These are phyloP conservation scores for Pichia sorboxylosa DNA, from an alignment of 1,139 yeast species.

Conservation along the genomic window DNA sequence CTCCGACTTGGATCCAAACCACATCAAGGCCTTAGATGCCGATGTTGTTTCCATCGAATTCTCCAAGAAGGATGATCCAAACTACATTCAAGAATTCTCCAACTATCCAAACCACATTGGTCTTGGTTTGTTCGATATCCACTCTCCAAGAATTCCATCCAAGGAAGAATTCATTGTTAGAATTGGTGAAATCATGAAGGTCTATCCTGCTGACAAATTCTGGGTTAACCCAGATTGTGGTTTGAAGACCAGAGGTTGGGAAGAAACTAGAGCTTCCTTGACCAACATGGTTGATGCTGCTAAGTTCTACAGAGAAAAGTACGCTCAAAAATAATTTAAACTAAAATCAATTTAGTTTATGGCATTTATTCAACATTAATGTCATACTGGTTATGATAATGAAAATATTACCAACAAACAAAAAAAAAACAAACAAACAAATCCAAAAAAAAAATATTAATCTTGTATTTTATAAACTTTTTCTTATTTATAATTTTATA, in stretches of 20 bases:
- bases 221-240: constrained; percentile 99
- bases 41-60: constrained; percentile 98
- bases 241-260: constrained; percentile 77
- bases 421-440: background rate
- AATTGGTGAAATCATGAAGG: constrained; percentile 88
- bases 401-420: constrained; percentile 3
- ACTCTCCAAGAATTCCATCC: constrained; percentile 99
- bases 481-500: constrained; percentile 14
- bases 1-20: constrained; percentile 99
- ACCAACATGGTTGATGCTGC: constrained; percentile 99
- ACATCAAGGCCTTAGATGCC: constrained; percentile 98
- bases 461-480: constrained; percentile 10
- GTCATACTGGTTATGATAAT: constrained; percentile 28
- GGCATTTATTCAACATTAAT: constrained; percentile 63
- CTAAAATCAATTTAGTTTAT: background rate
- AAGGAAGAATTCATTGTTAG: constrained; percentile 90
- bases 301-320: constrained; percentile 76
- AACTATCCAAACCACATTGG: constrained; percentile 99
- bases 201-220: constrained; percentile 94
- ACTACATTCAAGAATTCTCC: constrained; percentile 94
- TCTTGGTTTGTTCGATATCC: constrained; percentile 96
- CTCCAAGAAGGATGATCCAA: constrained; percentile 98
- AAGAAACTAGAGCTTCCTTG: constrained; percentile 61
- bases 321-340: constrained; percentile 11
- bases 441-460: constrained; percentile 3